These are phyloP conservation scores for Pelargonium citronellum DNA, from an alignment of 441 rosid genomes.

Conservation along the genomic window DNA sequence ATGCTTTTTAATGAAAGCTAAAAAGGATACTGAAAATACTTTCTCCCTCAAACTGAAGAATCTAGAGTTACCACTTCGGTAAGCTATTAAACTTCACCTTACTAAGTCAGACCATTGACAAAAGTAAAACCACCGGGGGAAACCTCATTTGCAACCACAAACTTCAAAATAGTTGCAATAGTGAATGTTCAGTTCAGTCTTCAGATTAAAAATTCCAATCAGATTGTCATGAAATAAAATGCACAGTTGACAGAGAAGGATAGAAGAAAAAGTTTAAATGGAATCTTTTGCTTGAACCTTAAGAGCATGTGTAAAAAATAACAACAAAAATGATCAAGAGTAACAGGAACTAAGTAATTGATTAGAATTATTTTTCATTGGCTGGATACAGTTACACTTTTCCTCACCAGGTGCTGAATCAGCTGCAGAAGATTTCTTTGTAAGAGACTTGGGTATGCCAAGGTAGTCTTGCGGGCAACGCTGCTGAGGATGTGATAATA, in stretches of 20 bases:
- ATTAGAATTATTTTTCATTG: constrained; percentile 31
- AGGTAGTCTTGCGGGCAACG: constrained; percentile 67
- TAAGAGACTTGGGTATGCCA: constrained; percentile 67
- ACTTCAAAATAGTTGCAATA: too few relatives aligned
- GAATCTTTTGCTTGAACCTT: neutral
- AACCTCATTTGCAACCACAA: too few relatives aligned
- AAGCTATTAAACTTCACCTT: too few relatives aligned
- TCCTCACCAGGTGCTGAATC: constrained; percentile 48
- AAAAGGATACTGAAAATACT: too few relatives aligned
- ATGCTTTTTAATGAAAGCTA: too few relatives aligned
- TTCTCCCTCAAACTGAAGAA: too few relatives aligned
- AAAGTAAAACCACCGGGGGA: too few relatives aligned
- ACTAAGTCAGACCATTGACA: too few relatives aligned
- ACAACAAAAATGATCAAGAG: neutral
- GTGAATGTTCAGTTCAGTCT: too few relatives aligned
- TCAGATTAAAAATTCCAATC: too few relatives aligned
- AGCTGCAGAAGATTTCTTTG: constrained; percentile 44
- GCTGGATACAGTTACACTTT: constrained; percentile 35
- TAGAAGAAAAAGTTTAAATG: neutral
- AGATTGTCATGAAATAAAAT: neutral
- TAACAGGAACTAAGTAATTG: neutral
- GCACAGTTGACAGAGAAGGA: neutral
- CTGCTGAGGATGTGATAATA: constrained; percentile 81
- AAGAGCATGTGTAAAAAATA: constrained; percentile 11
- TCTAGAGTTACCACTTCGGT: too few relatives aligned